Conservation (phyloP, 2,329 filamentous ascomycete genomes). For the Hypoxylon sp. region DNA sequence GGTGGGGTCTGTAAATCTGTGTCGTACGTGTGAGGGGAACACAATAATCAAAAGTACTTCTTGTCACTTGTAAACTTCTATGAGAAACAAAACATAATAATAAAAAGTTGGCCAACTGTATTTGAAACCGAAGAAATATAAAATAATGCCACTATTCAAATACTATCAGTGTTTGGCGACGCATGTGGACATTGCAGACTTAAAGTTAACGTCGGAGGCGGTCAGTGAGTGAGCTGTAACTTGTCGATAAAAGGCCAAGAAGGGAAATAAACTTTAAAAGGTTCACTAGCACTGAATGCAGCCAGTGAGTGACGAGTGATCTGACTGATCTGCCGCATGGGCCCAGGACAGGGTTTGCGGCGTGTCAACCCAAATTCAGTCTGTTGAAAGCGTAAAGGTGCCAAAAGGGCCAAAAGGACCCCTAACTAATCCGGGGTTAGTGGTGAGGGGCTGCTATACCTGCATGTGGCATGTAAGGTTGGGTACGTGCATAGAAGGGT, state of each 20-base stretch:
- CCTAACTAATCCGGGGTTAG: constrained; percentile 42
- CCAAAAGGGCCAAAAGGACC: constrained; percentile 15
- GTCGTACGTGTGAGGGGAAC: constrained; percentile 5
- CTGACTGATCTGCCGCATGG: constrained; percentile 39
- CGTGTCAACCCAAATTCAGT: constrained; percentile 23
- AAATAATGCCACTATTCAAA: not conserved
- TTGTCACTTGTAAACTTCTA: constrained; percentile 11
- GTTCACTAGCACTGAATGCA: constrained; percentile 22
- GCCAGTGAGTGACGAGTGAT: constrained; percentile 28
- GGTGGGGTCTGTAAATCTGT: constrained; percentile 14
- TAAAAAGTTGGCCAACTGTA: not conserved
- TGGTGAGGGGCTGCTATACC: constrained; percentile 17
- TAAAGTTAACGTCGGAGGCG: constrained; percentile 24
- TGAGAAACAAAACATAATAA: constrained; percentile 12
- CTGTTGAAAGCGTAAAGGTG: constrained; percentile 31
- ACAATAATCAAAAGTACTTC: not conserved
- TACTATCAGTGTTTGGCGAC: not conserved
- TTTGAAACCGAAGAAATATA: not conserved
- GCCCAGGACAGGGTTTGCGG: constrained; percentile 32
- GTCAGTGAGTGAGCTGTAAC: constrained; percentile 27
- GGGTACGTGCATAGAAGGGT: constrained; percentile 2
- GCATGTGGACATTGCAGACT: constrained; percentile 6
- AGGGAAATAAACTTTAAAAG: constrained; percentile 23
- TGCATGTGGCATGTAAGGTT: constrained; percentile 3
- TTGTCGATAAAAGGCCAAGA: constrained; percentile 20